Evolutionary conservation across 495 filamentous ascomycete genomes (phyloP).

Genomic region (Hypoxylon fuscum): DNA sequence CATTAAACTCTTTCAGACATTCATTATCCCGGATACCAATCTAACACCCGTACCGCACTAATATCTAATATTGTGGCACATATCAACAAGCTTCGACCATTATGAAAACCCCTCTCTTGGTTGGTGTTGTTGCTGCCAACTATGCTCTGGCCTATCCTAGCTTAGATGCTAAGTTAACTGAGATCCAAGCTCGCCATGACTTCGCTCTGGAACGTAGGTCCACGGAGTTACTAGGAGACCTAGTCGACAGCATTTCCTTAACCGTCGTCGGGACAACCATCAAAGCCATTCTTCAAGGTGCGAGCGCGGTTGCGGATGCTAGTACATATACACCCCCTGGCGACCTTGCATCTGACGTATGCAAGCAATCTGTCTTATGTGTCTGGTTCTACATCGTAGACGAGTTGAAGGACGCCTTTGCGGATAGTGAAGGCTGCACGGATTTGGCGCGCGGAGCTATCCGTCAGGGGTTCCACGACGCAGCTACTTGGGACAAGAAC

Average conservation of each 20-base stretch:
- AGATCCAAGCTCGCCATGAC: constrained; percentile 33
- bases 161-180: constrained; percentile 36
- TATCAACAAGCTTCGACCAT: background rate
- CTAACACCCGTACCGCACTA: background rate
- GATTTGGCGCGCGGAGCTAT: constrained; percentile 48
- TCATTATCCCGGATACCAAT: background rate
- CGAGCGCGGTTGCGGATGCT: constrained; percentile 31
- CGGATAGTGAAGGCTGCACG: constrained; percentile 42
- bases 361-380: constrained; percentile 50
- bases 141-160: constrained; percentile 40
- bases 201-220: constrained; percentile 33
- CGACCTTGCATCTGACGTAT: constrained; percentile 35
- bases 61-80: constrained; percentile 8
- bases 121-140: constrained; percentile 11
- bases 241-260: constrained; percentile 30
- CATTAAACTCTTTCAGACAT: constrained; percentile 2
- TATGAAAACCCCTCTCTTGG: constrained; percentile 29
- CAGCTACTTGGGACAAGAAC: constrained; percentile 46
- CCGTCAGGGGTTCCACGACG: constrained; percentile 55
- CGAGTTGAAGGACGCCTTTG: constrained; percentile 46
- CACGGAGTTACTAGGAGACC: constrained; percentile 47
- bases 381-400: constrained; percentile 53
- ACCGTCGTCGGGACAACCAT: constrained; percentile 37
- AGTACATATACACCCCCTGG: constrained; percentile 37
- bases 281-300: constrained; percentile 40